Conservation (phyloP, 2,329 filamentous ascomycete genomes). For the Paecilomyces fulvus region DNA sequence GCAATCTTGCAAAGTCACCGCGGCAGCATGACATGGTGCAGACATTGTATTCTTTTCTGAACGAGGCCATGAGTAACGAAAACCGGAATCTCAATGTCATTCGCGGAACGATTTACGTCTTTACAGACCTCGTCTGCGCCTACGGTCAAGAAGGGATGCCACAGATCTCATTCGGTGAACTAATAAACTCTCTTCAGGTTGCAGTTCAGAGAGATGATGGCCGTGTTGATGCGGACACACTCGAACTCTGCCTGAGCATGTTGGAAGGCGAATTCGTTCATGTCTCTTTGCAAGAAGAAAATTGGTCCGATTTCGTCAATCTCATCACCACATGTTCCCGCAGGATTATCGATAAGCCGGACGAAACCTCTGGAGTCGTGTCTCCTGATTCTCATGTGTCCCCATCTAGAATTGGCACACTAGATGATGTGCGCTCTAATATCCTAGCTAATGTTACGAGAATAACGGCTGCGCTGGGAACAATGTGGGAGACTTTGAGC, state of each 20-base stretch:
- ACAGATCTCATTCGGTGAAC: constrained; percentile 25
- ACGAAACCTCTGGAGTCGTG: constrained; percentile 11
- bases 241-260: constrained; percentile 32
- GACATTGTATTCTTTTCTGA: constrained; percentile 28
- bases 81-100: constrained; percentile 31
- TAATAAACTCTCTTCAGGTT: constrained; percentile 27
- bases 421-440: constrained; percentile 28
- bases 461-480: constrained; percentile 28
- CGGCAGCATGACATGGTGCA: constrained; percentile 31
- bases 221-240: constrained; percentile 30
- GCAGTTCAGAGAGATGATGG: constrained; percentile 29
- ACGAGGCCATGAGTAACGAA: constrained; percentile 23
- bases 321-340: constrained; percentile 28
- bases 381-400: constrained; percentile 15
- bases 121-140: constrained; percentile 32
- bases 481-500: constrained; percentile 28
- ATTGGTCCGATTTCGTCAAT: constrained; percentile 26
- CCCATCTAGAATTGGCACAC: constrained; percentile 16
- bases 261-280: constrained; percentile 29
- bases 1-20: constrained; percentile 32
- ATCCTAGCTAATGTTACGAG: constrained; percentile 30
- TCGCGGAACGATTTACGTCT: constrained; percentile 33
- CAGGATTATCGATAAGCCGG: constrained; percentile 22
- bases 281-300: constrained; percentile 20
- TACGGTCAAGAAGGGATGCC: constrained; percentile 33